Base-by-base conservation (phyloP, 2,329 filamentous ascomycete species). In the Metarhizium brunneum region DNA sequence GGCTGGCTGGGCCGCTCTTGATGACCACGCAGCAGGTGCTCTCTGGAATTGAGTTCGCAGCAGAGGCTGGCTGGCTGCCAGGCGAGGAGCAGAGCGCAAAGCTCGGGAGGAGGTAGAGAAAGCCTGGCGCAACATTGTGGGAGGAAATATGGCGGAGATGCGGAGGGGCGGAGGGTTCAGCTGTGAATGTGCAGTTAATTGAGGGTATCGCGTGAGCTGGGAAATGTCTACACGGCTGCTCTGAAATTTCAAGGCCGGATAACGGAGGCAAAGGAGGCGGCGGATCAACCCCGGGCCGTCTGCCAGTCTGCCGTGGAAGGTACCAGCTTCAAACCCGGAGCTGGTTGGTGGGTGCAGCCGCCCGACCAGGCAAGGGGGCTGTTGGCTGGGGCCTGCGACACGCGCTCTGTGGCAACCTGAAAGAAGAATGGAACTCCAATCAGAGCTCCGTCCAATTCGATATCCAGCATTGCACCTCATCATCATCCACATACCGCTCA, bases 101-200 rank as follows among this genome's bases (percentile, higher is more conserved):
- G 73, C 72, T 66, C 75, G 70, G 56, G 75, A 73, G 42, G 76
- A 71, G 58, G 70, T 62, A 54, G 73, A 66, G 52, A 78, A 57
- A 54, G 70, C 69, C 65, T 77, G 74, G 64, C 75, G 74, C 60
- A 79, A 69, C 76, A 79, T 79, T 60, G 49, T 69, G 62, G 54
- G 16, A 30, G 52, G 35, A 50, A 57, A 50, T 51, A 42, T 48
- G 32, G 50, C 30, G 52, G 50, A 45, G 52, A 38, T 51, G 51
- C 56, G 54, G 56, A 56, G 45, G 56, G 53, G 47, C 58, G 54
- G 54, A 56, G 51, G 51, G 52, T 54, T 61, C 60, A 53, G 50
- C 54, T 50, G 55, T 50, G 47, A 29, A 52, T 56, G 18, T 29
- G 47, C 47, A n/a, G 47, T 18, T 13, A 53, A 36, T 47, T 14